phyloP scores from a whole-genome alignment of 1,139 yeast species.

The Scheffersomyces segobiensis region DNA sequence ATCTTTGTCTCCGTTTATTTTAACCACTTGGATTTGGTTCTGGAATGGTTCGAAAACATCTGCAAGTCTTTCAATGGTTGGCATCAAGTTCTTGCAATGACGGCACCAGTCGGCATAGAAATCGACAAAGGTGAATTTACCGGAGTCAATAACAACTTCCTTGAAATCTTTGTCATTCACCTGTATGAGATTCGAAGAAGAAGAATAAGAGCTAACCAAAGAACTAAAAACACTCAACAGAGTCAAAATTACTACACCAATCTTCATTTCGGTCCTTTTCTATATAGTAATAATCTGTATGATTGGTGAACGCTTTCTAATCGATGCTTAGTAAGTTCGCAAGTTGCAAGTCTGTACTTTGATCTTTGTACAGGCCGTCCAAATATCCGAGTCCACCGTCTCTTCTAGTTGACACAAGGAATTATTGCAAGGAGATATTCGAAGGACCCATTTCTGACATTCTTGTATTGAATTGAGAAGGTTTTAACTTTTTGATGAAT shows the following conservation, averaged over 20 bases:
- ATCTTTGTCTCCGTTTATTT: conserved; percentile 69
- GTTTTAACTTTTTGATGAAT: too few species aligned
- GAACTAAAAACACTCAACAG: not conserved
- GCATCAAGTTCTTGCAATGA: conserved; percentile 69
- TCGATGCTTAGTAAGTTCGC: not conserved
- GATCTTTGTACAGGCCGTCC: not conserved
- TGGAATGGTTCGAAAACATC: conserved; percentile 46
- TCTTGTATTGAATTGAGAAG: too few species aligned
- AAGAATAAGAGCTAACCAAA: conserved; percentile 5
- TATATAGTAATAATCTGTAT: not conserved
- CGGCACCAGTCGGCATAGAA: conserved; percentile 84
- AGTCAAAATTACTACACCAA: not conserved
- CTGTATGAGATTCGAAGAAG: conserved; percentile 18
- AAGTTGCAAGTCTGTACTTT: not conserved
- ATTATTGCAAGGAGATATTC: too few species aligned
- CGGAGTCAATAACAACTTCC: conserved; percentile 52
- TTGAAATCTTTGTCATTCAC: conserved; percentile 53
- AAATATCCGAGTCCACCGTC: too few species aligned
- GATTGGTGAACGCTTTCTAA: not conserved
- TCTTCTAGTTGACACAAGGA: too few species aligned
- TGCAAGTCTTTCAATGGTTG: conserved; percentile 62
- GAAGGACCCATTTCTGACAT: too few species aligned
- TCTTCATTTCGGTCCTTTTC: not conserved
- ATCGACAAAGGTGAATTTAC: conserved; percentile 67
- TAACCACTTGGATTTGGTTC: conserved; percentile 49